Conservation (phyloP, 257 asterid species). For the Cinchona pubescens region DNA sequence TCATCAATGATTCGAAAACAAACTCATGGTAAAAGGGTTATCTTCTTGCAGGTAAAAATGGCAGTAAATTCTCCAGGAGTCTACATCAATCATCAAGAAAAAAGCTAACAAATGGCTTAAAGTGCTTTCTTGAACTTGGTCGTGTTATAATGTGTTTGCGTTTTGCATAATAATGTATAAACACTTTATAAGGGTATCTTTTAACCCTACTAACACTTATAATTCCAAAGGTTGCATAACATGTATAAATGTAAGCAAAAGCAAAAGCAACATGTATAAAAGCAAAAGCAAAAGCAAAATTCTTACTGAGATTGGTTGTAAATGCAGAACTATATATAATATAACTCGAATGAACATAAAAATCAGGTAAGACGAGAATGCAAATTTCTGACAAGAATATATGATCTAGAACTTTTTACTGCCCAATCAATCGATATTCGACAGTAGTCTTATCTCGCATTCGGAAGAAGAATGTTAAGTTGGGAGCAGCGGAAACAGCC, state of each 20-base stretch:
- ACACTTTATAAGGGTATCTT: not conserved
- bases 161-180: not conserved
- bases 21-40: not conserved
- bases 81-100: not conserved
- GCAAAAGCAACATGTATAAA: too few relatives aligned
- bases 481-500: not conserved
- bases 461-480: not conserved
- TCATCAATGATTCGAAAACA: not conserved
- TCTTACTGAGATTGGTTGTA: not conserved
- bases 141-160: not conserved
- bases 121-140: not conserved
- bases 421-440: not conserved
- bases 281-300: too few relatives aligned
- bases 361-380: not conserved
- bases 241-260: too few relatives aligned
- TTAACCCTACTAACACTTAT: not conserved
- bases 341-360: too few relatives aligned
- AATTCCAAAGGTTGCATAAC: not conserved
- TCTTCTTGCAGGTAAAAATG: slow-evolving; percentile 8
- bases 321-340: not conserved
- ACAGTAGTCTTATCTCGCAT: not conserved
- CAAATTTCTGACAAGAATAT: too few relatives aligned
- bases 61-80: not conserved
- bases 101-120: not conserved
- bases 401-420: not conserved